Conservation (phyloP, 352 stramenopile species). For the Nothophytophthora sp. region DNA sequence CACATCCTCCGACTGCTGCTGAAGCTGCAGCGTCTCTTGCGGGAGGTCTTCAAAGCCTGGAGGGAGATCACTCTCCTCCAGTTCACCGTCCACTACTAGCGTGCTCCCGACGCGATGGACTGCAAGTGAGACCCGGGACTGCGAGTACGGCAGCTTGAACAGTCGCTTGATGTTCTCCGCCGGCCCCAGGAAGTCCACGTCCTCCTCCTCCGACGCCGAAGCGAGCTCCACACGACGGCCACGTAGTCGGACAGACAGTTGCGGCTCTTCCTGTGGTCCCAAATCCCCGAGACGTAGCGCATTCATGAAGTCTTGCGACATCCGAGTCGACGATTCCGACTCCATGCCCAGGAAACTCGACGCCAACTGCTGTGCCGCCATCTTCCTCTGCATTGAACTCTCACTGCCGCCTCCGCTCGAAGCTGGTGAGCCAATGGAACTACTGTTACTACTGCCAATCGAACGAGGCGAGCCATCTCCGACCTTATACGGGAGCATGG, state of each 20-base stretch:
- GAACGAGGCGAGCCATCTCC: slow-evolving; percentile 14
- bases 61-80: slow-evolving; percentile 68
- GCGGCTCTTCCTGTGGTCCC: slow-evolving; percentile 52
- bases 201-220: slow-evolving; percentile 62
- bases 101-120: slow-evolving; percentile 81
- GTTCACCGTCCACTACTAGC: slow-evolving; percentile 80
- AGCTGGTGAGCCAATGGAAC: slow-evolving; percentile 11
- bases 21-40: slow-evolving; percentile 56
- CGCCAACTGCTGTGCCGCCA: slow-evolving; percentile 33
- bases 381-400: slow-evolving; percentile 15
- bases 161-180: slow-evolving; percentile 88
- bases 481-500: slow-evolving; percentile 48
- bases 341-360: slow-evolving; percentile 35
- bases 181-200: slow-evolving; percentile 79
- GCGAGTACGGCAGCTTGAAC: slow-evolving; percentile 87
- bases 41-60: slow-evolving; percentile 63
- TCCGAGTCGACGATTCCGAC: slow-evolving; percentile 22
- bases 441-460: neutral
- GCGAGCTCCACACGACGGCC: slow-evolving; percentile 70
- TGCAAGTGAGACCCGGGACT: slow-evolving; percentile 73
- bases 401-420: slow-evolving; percentile 9
- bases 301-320: slow-evolving; percentile 74
- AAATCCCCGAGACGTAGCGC: slow-evolving; percentile 59
- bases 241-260: slow-evolving; percentile 73
- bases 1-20: slow-evolving; percentile 41